Percentiles rank a stretch among this genome's conserved stretches.
Evolutionary conservation across 2,329 filamentous ascomycete genomes (phyloP).

Genomic region (Stagonosporopsis chrysanthemi): DNA sequence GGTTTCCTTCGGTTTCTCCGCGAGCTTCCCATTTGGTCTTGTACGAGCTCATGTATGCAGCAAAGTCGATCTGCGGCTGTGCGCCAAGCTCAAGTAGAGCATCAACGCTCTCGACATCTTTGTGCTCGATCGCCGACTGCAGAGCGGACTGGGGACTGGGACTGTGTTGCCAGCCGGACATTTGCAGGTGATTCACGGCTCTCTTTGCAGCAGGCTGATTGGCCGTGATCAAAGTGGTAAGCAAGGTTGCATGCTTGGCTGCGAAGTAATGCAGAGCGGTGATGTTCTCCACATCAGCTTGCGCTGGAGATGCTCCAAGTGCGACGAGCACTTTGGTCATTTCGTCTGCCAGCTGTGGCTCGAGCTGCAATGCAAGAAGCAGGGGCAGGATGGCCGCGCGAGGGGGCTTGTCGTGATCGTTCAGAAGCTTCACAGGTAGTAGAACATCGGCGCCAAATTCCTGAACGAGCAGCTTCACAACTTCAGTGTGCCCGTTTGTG

Average conservation of each 20-base stretch:
- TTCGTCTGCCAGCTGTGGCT: slow-evolving; percentile 66
- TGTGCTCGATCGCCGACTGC: slow-evolving; percentile 58
- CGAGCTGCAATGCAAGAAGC: slow-evolving; percentile 70
- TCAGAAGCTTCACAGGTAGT: slow-evolving; percentile 73
- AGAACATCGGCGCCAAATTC: slow-evolving; percentile 80
- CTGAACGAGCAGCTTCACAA: slow-evolving; percentile 71
- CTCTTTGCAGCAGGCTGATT: slow-evolving; percentile 68
- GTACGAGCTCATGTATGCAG: slow-evolving; percentile 68
- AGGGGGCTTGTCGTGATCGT: slow-evolving; percentile 57
- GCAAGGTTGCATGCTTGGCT: slow-evolving; percentile 21
- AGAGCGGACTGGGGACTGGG: slow-evolving; percentile 59
- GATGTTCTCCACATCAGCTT: slow-evolving; percentile 70
- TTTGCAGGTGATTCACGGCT: slow-evolving; percentile 71
- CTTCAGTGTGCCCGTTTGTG: slow-evolving; percentile 71
- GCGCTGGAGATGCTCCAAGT: slow-evolving; percentile 75
- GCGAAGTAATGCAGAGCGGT: slow-evolving; percentile 67
- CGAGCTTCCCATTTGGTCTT: slow-evolving; percentile 51
- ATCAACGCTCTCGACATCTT: slow-evolving; percentile 16
- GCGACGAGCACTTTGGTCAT: slow-evolving; percentile 72
- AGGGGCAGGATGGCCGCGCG: slow-evolving; percentile 72
- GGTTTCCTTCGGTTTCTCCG: slow-evolving; percentile 57
- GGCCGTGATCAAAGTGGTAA: slow-evolving; percentile 60
- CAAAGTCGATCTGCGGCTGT: slow-evolving; percentile 65
- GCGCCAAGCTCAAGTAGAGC: slow-evolving; percentile 69
- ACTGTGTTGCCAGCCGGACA: slow-evolving; percentile 48